Evolutionary conservation across 2,329 filamentous ascomycete species (phyloP).

Genomic region (Septoria petroselini): DNA sequence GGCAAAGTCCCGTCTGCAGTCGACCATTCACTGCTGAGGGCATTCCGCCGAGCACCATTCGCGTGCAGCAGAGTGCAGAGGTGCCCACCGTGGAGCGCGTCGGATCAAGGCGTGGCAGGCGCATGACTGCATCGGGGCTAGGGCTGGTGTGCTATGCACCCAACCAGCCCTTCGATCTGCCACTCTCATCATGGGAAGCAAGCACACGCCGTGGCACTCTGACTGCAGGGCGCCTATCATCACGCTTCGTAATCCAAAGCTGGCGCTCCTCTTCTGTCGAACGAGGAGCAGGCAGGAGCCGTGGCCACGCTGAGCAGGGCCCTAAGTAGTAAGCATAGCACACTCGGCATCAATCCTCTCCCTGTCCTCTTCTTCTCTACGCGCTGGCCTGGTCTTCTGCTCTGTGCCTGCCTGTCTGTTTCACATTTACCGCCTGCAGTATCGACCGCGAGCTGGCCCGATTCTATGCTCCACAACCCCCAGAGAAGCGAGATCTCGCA

Average conservation of each 20-base stretch:
- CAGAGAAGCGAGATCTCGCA: constrained; percentile 3
- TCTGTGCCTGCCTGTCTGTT: constrained; percentile 5
- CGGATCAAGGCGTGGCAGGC: no score
- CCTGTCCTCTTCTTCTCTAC: constrained; percentile 1
- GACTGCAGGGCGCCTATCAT: constrained; percentile 11
- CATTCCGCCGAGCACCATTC: constrained; percentile 7
- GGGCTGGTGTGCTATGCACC: constrained; percentile 4
- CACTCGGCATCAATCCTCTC: constrained; percentile 3
- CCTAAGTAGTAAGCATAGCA: constrained; percentile 4
- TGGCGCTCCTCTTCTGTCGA: not conserved
- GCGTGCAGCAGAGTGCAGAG: constrained; percentile 2
- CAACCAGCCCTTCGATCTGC: constrained; percentile 2
- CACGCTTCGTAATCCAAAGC: not conserved
- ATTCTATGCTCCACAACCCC: constrained; percentile 2
- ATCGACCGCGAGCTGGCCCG: not conserved
- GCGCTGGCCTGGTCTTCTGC: constrained; percentile 2
- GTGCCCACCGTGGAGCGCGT: no score
- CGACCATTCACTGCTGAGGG: not conserved
- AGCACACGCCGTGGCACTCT: constrained; percentile 6
- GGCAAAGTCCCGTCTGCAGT: constrained; percentile 5
- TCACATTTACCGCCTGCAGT: constrained; percentile 3
- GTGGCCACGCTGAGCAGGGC: no score
- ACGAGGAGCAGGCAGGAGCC: not conserved
- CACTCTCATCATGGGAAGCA: constrained; percentile 9
- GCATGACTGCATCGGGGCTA: not conserved